Conservation (phyloP, 2,329 filamentous ascomycete genomes). For the Dactylellina drechsleri region DNA sequence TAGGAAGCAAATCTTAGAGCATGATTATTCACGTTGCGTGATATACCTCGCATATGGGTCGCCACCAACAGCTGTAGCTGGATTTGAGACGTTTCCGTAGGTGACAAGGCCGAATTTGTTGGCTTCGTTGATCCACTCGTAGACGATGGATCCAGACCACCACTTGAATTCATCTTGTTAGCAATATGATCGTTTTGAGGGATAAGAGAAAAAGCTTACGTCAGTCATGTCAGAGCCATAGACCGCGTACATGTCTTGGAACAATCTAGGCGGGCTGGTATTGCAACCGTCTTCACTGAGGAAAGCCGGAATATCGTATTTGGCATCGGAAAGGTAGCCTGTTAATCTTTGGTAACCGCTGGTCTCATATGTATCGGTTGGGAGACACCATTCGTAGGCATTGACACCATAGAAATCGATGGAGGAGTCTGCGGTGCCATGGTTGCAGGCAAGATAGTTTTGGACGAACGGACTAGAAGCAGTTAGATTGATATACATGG, state of each 20-base stretch:
- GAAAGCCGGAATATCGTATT: constrained; percentile 76
- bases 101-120: constrained; percentile 73
- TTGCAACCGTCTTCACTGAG: constrained; percentile 86
- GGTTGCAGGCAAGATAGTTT: constrained; percentile 80
- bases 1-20: neutral
- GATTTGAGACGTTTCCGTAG: constrained; percentile 38
- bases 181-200: neutral
- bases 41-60: constrained; percentile 46
- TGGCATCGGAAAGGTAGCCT: constrained; percentile 69
- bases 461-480: constrained; percentile 67
- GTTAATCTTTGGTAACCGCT: constrained; percentile 78
- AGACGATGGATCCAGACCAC: constrained; percentile 82
- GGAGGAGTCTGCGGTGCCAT: constrained; percentile 65
- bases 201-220: constrained; percentile 60
- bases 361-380: constrained; percentile 70
- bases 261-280: constrained; percentile 72
- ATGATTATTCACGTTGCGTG: neutral
- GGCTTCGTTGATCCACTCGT: constrained; percentile 87
- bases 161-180: constrained; percentile 56
- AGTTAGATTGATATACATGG: constrained; percentile 1
- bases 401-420: constrained; percentile 80
- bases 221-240: constrained; percentile 75
- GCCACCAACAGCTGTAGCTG: constrained; percentile 43
- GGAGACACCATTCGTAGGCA: constrained; percentile 76
- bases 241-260: constrained; percentile 77